Evolutionary conservation across 2,329 filamentous ascomycete genomes (phyloP).

Genomic region (Malbranchea cinnamomea): DNA sequence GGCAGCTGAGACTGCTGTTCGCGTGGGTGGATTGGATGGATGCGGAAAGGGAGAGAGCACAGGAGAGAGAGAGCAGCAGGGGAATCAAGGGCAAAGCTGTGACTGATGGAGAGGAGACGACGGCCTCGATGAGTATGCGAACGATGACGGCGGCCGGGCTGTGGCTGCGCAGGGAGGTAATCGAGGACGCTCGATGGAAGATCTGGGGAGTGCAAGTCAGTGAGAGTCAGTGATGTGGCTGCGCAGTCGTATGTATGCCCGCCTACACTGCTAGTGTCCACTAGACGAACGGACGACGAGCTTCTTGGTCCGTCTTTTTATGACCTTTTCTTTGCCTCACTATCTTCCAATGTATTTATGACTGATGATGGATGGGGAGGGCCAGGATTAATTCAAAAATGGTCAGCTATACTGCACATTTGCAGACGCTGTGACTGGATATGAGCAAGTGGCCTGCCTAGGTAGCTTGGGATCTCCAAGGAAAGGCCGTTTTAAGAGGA

Average conservation of each 20-base stretch:
- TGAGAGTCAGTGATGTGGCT: conserved; percentile 4
- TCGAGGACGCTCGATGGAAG: conserved; percentile 28
- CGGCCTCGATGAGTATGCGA: too few species aligned
- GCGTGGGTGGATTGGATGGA: conserved; percentile 45
- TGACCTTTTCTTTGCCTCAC: neutral
- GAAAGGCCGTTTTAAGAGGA: too few species aligned
- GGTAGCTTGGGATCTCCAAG: too few species aligned
- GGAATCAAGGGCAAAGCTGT: conserved; percentile 19
- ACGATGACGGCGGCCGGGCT: conserved; percentile 16
- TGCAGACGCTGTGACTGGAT: too few species aligned
- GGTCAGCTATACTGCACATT: too few species aligned
- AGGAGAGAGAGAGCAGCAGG: conserved; percentile 9
- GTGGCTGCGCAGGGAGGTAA: conserved; percentile 25
- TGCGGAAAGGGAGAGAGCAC: conserved; percentile 6
- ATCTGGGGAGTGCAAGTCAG: conserved; percentile 26
- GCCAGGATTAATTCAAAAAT: too few species aligned
- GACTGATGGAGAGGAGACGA: conserved; percentile 17
- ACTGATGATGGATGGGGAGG: too few species aligned
- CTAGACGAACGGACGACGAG: too few species aligned
- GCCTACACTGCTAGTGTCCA: too few species aligned
- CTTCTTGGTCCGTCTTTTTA: neutral
- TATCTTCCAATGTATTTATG: neutral
- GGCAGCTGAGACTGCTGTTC: conserved; percentile 49
- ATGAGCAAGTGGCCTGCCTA: too few species aligned
- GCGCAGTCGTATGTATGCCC: too few species aligned